Conservation (phyloP, 2,329 filamentous ascomycete species). For the Cytospora piceae region DNA sequence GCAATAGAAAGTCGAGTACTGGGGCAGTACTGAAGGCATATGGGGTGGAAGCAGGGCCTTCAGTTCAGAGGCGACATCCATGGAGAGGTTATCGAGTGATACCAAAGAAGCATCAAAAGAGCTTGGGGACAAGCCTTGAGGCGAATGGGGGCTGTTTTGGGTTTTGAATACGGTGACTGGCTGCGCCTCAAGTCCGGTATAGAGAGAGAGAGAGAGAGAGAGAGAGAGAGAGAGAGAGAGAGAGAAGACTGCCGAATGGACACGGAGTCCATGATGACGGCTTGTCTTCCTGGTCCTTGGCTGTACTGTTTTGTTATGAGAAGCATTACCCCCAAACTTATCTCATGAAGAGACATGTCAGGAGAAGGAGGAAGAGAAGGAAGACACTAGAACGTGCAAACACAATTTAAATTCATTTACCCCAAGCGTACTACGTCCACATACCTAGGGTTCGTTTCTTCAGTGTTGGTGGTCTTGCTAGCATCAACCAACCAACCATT, state of each 20-base stretch:
- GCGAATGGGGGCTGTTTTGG: conserved; percentile 21
- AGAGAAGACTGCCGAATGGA: background rate
- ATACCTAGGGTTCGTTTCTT: background rate
- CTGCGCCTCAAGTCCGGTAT: conserved; percentile 7
- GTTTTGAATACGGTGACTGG: conserved; percentile 9
- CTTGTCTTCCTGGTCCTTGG: conserved; percentile 12
- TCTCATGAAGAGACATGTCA: conserved; percentile 6
- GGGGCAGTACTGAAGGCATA: background rate
- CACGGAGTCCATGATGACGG: conserved; percentile 1
- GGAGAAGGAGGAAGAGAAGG: conserved; percentile 17
- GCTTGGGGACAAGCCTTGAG: conserved; percentile 22
- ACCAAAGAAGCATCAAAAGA: conserved; percentile 27
- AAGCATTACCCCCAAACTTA: conserved; percentile 11
- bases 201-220: conserved; percentile 11
- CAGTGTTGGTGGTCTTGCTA: background rate
- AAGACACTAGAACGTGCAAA: conserved; percentile 25
- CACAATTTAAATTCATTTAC: conserved; percentile 7
- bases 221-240: conserved; percentile 10
- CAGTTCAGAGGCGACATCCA: conserved; percentile 4
- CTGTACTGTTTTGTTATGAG: conserved; percentile 13
- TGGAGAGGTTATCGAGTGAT: conserved; percentile 26
- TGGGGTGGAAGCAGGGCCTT: background rate
- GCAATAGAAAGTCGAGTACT: background rate
- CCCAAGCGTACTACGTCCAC: background rate
- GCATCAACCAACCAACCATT: background rate